Evolutionary conservation across 75 land plant genomes (phyloP), one percentile per base, ranked within the genome.

Genomic region (Sequoia sempervirens): DNA sequence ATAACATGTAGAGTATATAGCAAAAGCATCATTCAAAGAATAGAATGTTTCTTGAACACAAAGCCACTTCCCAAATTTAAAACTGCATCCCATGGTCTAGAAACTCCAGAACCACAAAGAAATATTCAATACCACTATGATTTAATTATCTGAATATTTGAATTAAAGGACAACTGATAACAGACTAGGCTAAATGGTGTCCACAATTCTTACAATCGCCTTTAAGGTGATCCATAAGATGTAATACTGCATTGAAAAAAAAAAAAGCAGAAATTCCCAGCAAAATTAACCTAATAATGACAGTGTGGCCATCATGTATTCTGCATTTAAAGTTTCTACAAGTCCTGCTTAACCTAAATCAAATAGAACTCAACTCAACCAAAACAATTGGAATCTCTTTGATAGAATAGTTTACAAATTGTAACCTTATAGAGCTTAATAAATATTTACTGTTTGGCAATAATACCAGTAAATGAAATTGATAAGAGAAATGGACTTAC

Each of bases 401-500:
- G 73, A 32, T 12, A 32, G 34, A 70, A 32, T 70, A 2, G 12
- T 11, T 70, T 32, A 30, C 36, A 70, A 70, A 70, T 34, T 23
- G n/a, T 20, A 70, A 70, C 32, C 36, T 32, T 70, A 70, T 32
- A 70, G 32, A 70, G 73, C 36, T 70, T 70, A 1, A 32, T 0
- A 70, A 64, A 32, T 70, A 30, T 41, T 23, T 37, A 23, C 0
- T 61, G 8, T 61, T 61, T 23, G n/a, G 26, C 26, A 76, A 76
- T 41, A 8, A 76, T 40, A 76, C n/a, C 79, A 76, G 10, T 6
- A 84, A 0, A 20, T 13, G 79, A 87, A 78, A 32, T 41, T 9
- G 26, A 72, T 64, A 5, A 70, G 17, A 80, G 43, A 64, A 52
- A 74, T 45, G 61, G 26, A 36, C 99, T 90, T 91, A 97, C 98